phyloP scores from a whole-genome alignment of 805 yeast species.

The Candida khao-thaluensis region DNA sequence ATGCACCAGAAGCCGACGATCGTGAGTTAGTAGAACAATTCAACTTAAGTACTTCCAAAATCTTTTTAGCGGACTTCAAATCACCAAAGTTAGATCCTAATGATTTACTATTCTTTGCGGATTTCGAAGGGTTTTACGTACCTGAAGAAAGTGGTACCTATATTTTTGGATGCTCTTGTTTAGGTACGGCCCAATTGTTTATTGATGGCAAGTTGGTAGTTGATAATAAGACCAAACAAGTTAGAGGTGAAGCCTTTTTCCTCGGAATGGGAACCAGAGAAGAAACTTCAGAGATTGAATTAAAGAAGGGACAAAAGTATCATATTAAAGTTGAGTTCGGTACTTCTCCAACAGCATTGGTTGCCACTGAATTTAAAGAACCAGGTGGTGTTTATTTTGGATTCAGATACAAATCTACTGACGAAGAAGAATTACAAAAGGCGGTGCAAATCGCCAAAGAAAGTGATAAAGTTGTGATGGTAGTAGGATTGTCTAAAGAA shows the following conservation, averaged over 20 bases:
- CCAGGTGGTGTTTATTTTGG: constrained; percentile 28
- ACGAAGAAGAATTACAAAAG: constrained; percentile 23
- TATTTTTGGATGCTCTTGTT: constrained; percentile 50
- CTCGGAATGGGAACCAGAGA: constrained; percentile 54
- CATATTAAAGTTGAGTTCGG: constrained; percentile 51
- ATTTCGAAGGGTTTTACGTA: constrained; percentile 41
- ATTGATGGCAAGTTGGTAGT: constrained; percentile 52
- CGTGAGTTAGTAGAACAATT: constrained; percentile 19
- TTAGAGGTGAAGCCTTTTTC: constrained; percentile 49
- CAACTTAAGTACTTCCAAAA: constrained; percentile 20
- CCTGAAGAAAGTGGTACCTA: constrained; percentile 51
- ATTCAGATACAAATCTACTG: constrained; percentile 21
- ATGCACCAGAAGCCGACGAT: constrained; percentile 16
- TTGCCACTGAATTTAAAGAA: constrained; percentile 20
- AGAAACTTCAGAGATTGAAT: constrained; percentile 35
- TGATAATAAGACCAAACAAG: constrained; percentile 56
- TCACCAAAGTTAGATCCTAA: constrained; percentile 19
- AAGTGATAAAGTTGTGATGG: constrained; percentile 30
- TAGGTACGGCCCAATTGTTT: constrained; percentile 57
- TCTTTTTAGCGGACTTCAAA: constrained; percentile 25
- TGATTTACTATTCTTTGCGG: constrained; percentile 38
- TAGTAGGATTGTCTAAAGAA: constrained; percentile 29
- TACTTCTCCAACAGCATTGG: constrained; percentile 17
- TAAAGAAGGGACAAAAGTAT: constrained; percentile 47
- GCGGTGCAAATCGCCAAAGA: constrained; percentile 28